Conservation (phyloP, 2,329 filamentous ascomycete genomes). For the Colletotrichum sansevieriae region DNA sequence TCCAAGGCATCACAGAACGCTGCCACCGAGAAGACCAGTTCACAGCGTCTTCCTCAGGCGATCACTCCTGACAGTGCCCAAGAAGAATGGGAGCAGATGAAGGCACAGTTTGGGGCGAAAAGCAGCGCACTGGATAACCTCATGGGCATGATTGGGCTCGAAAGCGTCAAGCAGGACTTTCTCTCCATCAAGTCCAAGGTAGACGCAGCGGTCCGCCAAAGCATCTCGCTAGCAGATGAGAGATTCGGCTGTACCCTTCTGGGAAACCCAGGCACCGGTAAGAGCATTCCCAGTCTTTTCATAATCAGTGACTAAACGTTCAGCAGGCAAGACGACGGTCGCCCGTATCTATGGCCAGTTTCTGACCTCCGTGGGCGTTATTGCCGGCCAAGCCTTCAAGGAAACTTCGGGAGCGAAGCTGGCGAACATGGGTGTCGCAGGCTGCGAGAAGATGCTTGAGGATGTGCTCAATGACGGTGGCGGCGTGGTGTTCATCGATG, state of each 20-base stretch:
- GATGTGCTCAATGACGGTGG: conserved; percentile 69
- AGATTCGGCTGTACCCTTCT: conserved; percentile 73
- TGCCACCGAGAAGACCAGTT: neutral
- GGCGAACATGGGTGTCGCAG: conserved; percentile 71
- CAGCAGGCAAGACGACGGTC: conserved; percentile 76
- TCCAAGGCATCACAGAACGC: conserved; percentile 2
- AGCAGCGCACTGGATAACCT: conserved; percentile 71
- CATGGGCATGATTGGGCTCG: conserved; percentile 79
- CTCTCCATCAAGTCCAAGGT: conserved; percentile 73
- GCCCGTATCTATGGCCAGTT: conserved; percentile 78
- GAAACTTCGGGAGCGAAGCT: conserved; percentile 78
- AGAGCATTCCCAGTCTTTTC: conserved; percentile 32
- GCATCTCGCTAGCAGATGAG: conserved; percentile 66
- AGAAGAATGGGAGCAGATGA: conserved; percentile 73
- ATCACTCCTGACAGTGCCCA: conserved; percentile 49
- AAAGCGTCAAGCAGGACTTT: conserved; percentile 75
- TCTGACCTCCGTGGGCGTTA: conserved; percentile 70
- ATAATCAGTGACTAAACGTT: conserved; percentile 29
- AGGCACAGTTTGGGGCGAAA: conserved; percentile 61
- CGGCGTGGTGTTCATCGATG: conserved; percentile 82
- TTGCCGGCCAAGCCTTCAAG: conserved; percentile 71
- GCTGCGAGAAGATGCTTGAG: conserved; percentile 64
- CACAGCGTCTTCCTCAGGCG: no score
- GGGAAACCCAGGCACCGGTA: conserved; percentile 82
- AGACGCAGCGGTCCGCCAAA: conserved; percentile 71